Base-by-base conservation (phyloP, 805 yeast genomes). In the Candida michaelii region DNA sequence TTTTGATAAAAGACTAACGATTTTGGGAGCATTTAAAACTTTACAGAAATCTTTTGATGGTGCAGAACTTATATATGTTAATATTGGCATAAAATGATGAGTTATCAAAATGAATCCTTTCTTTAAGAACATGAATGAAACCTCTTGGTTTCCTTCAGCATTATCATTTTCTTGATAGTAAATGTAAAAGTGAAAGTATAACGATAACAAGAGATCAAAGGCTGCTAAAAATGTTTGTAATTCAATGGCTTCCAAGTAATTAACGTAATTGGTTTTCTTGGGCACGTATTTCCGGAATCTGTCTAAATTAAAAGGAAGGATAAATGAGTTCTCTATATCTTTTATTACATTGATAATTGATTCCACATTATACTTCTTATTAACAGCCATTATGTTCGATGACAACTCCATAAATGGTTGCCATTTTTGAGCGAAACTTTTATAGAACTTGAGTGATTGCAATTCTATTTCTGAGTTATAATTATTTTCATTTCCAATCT, bases 401-500 rank as follows among this genome's bases (percentile, higher is more conserved):
- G 23, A n/a, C 9, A 41, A 24, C 12, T 41, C 33, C 17, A 36
- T 14, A 12, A 41, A 23, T 8, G 44, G 44, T 11, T 13, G 5
- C 37, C 36, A 41, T 5, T 18, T 30, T 25, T 25, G 5, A 4
- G 19, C 13, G 13, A 41, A 30, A 9, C 9, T 16, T 8, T 36
- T 13, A 25, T 13, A 41, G 15, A 35, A 25, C 13, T 24, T 23
- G 12, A 41, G 23, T 3, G 32, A n/a, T 14, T 21, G 14, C 2
- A 30, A 14, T 12, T 41, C 44, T 4, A 24, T 30, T 3, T 36
- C 37, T 5, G 7, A 3, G 12, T 36, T 24, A 3, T 21, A 30
- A 24, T 30, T 30, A 25, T 41, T 41, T 36, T 36, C 40, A 27
- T 25, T 36, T 4, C 40, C 40, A n/a, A 13, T 8, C 10, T 23